Conservation (phyloP, 768 basidiomycete species). For the Mycena vitilis region DNA sequence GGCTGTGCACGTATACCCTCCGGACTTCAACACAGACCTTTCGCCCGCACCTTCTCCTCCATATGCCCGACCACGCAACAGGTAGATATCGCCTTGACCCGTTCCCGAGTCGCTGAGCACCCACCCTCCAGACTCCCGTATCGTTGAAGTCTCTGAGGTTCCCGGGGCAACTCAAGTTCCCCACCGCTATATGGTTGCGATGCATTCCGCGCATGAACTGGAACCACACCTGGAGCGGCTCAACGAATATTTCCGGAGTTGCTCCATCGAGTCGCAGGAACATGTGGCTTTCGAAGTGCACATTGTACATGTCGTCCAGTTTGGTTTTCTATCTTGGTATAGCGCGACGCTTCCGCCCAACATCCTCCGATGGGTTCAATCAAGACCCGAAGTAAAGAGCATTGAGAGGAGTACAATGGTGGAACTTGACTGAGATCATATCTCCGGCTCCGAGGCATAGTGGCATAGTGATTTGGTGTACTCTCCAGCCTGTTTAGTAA, state of each 20-base stretch:
- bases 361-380: conserved; percentile 6
- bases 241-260: conserved; percentile 5
- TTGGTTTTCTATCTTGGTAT: conserved; percentile 6
- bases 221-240: conserved; percentile 3
- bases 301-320: conserved; percentile 5
- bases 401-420: conserved; percentile 5
- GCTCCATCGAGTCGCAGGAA: conserved; percentile 6
- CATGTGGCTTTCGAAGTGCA: conserved; percentile 4
- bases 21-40: conserved; percentile 2
- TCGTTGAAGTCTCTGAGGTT: conserved; percentile 5
- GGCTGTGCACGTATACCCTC: conserved; percentile 3
- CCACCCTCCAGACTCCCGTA: conserved; percentile 6
- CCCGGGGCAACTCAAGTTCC: conserved; percentile 6
- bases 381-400: conserved; percentile 6
- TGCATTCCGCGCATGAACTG: conserved; percentile 4
- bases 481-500: conserved; percentile 6
- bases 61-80: conserved; percentile 4
- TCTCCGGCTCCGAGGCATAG: conserved; percentile 3
- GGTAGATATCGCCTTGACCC: conserved; percentile 1
- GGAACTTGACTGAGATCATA: conserved; percentile 6
- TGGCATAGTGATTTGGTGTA: neutral
- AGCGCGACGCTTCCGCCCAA: conserved; percentile 5
- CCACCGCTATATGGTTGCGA: conserved; percentile 6
- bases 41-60: conserved; percentile 2
- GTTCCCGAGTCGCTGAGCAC: conserved; percentile 3